Evolutionary conservation across 257 asterid genomes (phyloP).

Genomic region (Prunella vulgaris): DNA sequence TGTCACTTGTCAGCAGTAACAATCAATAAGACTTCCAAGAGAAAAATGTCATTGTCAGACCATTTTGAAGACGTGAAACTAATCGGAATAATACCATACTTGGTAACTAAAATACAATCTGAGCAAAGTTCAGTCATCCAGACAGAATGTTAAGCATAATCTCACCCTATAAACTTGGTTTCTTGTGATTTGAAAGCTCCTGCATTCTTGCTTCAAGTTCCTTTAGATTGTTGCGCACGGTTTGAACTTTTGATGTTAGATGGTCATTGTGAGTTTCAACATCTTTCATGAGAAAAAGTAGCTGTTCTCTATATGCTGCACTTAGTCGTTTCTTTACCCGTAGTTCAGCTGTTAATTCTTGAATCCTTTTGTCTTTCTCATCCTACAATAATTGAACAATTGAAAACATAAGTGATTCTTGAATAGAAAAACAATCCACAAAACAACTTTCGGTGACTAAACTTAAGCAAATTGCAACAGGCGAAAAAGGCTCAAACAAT

Average conservation of each 20-base stretch:
- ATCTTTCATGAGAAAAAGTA: conserved; percentile 57
- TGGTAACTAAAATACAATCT: neutral
- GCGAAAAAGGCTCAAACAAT: neutral
- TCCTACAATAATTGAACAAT: conserved; percentile 40
- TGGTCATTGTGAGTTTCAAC: conserved; percentile 65
- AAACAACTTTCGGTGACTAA: neutral
- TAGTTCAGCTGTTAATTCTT: conserved; percentile 66
- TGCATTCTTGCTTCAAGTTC: conserved; percentile 49
- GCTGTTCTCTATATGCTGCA: conserved; percentile 66
- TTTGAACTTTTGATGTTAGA: conserved; percentile 46
- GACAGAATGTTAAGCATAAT: conserved; percentile 1
- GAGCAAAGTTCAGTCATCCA: neutral
- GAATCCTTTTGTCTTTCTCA: conserved; percentile 71
- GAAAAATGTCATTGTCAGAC: neutral
- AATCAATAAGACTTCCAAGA: neutral
- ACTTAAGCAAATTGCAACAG: conserved; percentile 7
- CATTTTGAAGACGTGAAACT: neutral
- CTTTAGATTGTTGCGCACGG: conserved; percentile 41
- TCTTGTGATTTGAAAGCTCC: conserved; percentile 31
- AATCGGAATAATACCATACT: neutral
- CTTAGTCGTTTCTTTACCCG: conserved; percentile 58
- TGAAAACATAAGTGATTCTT: conserved; percentile 1
- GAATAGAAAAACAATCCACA: neutral
- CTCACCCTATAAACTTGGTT: conserved; percentile 33
- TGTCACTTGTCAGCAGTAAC: neutral